phyloP scores from a whole-genome alignment of 1,139 yeast species.

The Pichia sp. region DNA sequence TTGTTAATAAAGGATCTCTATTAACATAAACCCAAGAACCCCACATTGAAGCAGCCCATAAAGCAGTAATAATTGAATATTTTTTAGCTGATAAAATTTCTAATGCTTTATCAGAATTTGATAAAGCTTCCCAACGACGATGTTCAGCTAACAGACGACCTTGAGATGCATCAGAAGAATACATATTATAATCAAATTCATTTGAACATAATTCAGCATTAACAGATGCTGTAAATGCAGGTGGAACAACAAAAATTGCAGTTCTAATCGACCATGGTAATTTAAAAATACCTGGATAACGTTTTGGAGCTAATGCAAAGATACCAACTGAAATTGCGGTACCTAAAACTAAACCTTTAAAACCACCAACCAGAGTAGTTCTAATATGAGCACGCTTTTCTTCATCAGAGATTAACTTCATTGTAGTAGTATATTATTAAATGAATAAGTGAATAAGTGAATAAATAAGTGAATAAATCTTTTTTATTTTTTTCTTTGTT shows the following conservation, averaged over 20 bases:
- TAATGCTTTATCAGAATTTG: constrained; percentile 29
- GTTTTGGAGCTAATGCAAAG: constrained; percentile 36
- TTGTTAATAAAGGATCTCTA: constrained; percentile 69
- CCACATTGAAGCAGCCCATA: constrained; percentile 83
- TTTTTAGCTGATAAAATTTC: constrained; percentile 44
- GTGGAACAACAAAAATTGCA: constrained; percentile 55
- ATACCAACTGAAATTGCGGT: constrained; percentile 45
- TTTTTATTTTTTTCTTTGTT: no score
- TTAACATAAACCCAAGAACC: constrained; percentile 78
- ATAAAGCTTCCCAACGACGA: constrained; percentile 44
- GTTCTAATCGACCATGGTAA: constrained; percentile 50
- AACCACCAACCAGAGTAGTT: constrained; percentile 53
- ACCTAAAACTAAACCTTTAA: constrained; percentile 57
- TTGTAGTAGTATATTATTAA: constrained; percentile 23
- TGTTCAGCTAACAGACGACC: constrained; percentile 40
- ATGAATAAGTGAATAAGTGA: neutral
- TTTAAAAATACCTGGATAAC: constrained; percentile 38
- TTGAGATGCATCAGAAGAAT: constrained; percentile 34
- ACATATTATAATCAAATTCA: constrained; percentile 46
- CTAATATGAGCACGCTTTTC: constrained; percentile 59
- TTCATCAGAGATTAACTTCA: constrained; percentile 64
- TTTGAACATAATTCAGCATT: constrained; percentile 55
- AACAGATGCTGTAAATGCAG: constrained; percentile 48
- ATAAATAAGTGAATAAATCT: no score
- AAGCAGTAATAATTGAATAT: constrained; percentile 66